These are phyloP conservation scores for Reticulascus tulasneorum DNA, from an alignment of 2,329 filamentous ascomycete species.

Conservation along the genomic window DNA sequence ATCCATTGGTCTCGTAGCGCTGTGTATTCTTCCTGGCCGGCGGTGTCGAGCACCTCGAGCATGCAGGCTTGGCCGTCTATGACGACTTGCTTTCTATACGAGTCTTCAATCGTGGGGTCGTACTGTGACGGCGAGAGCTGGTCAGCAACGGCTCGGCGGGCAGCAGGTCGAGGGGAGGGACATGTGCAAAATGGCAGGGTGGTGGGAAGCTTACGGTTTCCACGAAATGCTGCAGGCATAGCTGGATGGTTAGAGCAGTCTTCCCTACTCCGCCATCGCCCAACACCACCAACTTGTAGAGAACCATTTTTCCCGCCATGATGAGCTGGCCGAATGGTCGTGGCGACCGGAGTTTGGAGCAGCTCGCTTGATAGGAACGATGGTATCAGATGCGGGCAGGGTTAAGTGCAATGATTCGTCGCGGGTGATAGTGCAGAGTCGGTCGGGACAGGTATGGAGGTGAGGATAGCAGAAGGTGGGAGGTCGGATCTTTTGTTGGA, in stretches of 20 bases:
- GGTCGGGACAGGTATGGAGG: conserved; percentile 3
- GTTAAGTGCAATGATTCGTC: conserved; percentile 8
- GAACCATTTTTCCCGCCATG: conserved; percentile 91
- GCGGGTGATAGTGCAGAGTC: conserved; percentile 4
- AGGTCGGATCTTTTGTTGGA: background rate
- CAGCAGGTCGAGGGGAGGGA: conserved; percentile 6
- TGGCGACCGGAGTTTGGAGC: conserved; percentile 3
- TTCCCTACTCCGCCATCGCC: conserved; percentile 93
- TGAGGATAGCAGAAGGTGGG: background rate
- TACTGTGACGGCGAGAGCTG: conserved; percentile 48
- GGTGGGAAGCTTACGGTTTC: conserved; percentile 64
- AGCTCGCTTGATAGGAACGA: too few species aligned
- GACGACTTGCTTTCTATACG: conserved; percentile 83
- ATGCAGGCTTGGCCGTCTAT: conserved; percentile 95
- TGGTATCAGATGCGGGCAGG: too few species aligned
- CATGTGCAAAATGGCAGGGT: conserved; percentile 1
- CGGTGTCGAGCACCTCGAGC: conserved; percentile 95
- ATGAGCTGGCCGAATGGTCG: conserved; percentile 22
- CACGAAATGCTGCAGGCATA: conserved; percentile 97
- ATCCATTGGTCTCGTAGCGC: conserved; percentile 98
- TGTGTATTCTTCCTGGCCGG: conserved; percentile 97
- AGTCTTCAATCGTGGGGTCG: conserved; percentile 84
- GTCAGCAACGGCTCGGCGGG: conserved; percentile 7
- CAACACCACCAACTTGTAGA: conserved; percentile 94
- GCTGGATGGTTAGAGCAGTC: conserved; percentile 90